Conservation (phyloP, 306 rosid genomes). For the Pyrus pyrifolia region DNA sequence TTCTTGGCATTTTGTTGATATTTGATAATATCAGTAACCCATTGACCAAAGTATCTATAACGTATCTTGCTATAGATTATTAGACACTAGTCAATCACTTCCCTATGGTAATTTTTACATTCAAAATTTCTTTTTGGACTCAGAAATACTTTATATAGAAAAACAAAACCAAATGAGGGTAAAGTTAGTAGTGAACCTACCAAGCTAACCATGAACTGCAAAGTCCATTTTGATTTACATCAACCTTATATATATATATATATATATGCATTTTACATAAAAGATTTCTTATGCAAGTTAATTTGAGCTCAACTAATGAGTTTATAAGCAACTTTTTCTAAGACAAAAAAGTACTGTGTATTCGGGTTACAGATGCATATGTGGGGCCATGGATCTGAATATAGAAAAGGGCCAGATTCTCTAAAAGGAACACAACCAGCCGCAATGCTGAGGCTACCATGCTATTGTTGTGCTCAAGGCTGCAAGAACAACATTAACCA, state of each 20-base stretch:
- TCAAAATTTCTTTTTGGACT: not conserved
- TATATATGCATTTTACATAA: not conserved
- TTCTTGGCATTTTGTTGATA: not conserved
- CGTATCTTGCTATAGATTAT: not conserved
- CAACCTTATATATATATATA: not conserved
- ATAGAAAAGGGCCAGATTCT: constrained; percentile 83
- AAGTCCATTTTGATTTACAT: not conserved
- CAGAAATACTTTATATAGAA: not conserved
- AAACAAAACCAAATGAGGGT: not conserved
- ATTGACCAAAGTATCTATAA: not conserved
- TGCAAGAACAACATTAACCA: constrained; percentile 97
- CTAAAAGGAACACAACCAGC: constrained; percentile 89
- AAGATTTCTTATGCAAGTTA: not conserved
- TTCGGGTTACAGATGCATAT: constrained; percentile 72
- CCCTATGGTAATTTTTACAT: not conserved
- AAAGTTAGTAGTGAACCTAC: not conserved
- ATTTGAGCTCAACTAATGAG: not conserved
- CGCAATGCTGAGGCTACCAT: constrained; percentile 89
- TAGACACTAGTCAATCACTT: not conserved
- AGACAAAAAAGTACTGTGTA: not conserved
- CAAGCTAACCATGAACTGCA: not conserved
- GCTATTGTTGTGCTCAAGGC: constrained; percentile 87
- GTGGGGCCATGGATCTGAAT: constrained; percentile 99
- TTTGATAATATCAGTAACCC: not conserved
- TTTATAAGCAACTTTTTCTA: not conserved